phyloP scores from a whole-genome alignment of 2,329 filamentous ascomycete species.

The Colletotrichum chrysophilum region DNA sequence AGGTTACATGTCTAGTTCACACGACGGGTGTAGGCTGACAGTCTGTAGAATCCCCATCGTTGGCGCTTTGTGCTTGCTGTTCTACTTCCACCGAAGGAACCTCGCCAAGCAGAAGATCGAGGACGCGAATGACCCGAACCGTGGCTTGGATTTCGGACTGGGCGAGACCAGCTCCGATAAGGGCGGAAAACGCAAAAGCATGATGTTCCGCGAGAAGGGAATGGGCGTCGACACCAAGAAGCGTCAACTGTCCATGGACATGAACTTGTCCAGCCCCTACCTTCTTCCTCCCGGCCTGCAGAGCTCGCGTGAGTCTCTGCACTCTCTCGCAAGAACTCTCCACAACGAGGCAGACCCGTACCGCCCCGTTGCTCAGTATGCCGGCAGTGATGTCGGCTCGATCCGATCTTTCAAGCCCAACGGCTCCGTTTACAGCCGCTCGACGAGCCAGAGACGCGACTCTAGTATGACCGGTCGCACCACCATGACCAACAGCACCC shows the following conservation, averaged over 20 bases:
- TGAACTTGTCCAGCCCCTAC: slow-evolving; percentile 84
- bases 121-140: slow-evolving; percentile 86
- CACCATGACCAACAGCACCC: slow-evolving; percentile 32
- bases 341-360: slow-evolving; percentile 85
- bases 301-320: slow-evolving; percentile 82
- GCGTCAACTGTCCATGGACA: slow-evolving; percentile 70
- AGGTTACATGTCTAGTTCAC: slow-evolving; percentile 46
- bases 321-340: slow-evolving; percentile 81
- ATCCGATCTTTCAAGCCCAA: slow-evolving; percentile 56
- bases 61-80: slow-evolving; percentile 67
- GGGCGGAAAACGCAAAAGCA: slow-evolving; percentile 44
- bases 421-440: slow-evolving; percentile 49
- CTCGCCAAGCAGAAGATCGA: slow-evolving; percentile 74
- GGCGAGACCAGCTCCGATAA: slow-evolving; percentile 49
- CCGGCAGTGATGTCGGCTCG: slow-evolving; percentile 61
- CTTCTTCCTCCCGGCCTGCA: slow-evolving; percentile 86
- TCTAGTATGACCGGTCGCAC: slow-evolving; percentile 31
- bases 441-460: slow-evolving; percentile 38
- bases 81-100: slow-evolving; percentile 82
- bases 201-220: slow-evolving; percentile 56
- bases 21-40: slow-evolving; percentile 22
- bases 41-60: slow-evolving; percentile 74
- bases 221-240: slow-evolving; percentile 35
- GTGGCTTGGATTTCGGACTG: slow-evolving; percentile 90
- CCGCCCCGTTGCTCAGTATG: slow-evolving; percentile 64